These are phyloP conservation scores for Ilyonectria robusta DNA, from an alignment of 2,329 filamentous ascomycete species.

Conservation along the genomic window DNA sequence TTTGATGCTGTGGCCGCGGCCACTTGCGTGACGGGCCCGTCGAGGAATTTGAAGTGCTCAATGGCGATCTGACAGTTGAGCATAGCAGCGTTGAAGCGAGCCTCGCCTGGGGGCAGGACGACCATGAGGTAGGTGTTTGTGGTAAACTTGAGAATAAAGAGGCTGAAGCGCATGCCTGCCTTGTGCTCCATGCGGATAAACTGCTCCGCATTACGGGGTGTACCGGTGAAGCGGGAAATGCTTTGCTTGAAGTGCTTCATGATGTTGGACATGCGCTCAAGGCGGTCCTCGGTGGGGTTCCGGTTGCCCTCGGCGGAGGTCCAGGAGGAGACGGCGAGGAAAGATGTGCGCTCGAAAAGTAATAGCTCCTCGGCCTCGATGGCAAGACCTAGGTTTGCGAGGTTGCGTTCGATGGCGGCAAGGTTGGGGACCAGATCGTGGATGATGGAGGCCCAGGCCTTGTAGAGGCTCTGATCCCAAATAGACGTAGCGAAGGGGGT, in stretches of 20 bases:
- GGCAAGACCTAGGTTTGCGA: slow-evolving; percentile 84
- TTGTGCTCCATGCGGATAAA: slow-evolving; percentile 88
- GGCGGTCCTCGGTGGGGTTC: slow-evolving; percentile 93
- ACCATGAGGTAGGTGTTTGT: slow-evolving; percentile 98
- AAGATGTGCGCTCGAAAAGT: slow-evolving; percentile 95
- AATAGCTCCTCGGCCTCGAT: slow-evolving; percentile 95
- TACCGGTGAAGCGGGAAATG: slow-evolving; percentile 81
- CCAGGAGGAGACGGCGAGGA: slow-evolving; percentile 95
- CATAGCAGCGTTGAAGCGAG: slow-evolving; percentile 90
- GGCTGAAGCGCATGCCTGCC: slow-evolving; percentile 83
- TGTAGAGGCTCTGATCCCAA: slow-evolving; percentile 98
- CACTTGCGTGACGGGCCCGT: slow-evolving; percentile 58
- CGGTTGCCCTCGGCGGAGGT: slow-evolving; percentile 79
- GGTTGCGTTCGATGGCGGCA: slow-evolving; percentile 86
- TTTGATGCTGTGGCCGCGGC: slow-evolving; percentile 13
- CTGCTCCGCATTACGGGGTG: slow-evolving; percentile 85
- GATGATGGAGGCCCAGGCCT: slow-evolving; percentile 98
- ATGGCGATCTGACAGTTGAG: slow-evolving; percentile 91
- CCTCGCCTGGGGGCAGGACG: slow-evolving; percentile 90
- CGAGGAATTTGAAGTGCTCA: slow-evolving; percentile 81
- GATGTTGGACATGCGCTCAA: slow-evolving; percentile 95
- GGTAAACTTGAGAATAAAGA: slow-evolving; percentile 95
- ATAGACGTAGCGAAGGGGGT: slow-evolving; percentile 96
- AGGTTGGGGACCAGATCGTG: slow-evolving; percentile 98
- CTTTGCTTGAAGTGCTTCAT: slow-evolving; percentile 98